Percentiles rank a stretch among this genome's conserved stretches.
phyloP scores from a whole-genome alignment of 2,329 filamentous ascomycete genomes.

The Fusarium acutatum region DNA sequence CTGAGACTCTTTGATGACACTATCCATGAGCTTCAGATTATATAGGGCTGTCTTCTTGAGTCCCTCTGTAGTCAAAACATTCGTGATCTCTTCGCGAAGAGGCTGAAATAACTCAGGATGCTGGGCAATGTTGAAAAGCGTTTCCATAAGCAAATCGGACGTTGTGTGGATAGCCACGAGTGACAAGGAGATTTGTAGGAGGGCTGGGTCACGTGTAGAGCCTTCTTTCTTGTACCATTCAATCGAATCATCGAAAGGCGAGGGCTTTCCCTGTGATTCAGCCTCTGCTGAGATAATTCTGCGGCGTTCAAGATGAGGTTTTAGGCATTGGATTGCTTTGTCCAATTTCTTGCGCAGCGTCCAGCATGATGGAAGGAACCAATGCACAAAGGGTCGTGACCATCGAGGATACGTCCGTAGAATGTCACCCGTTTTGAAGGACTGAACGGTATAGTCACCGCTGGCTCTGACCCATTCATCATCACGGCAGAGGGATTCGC shows the following conservation, averaged over 20 bases:
- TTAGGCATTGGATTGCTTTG: slow-evolving; percentile 38
- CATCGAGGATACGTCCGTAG: slow-evolving; percentile 54
- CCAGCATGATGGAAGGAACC: slow-evolving; percentile 46
- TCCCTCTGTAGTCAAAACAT: slow-evolving; percentile 16
- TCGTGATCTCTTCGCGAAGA: slow-evolving; percentile 53
- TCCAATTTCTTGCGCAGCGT: slow-evolving; percentile 43
- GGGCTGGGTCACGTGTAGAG: slow-evolving; percentile 35
- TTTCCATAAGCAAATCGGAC: slow-evolving; percentile 40
- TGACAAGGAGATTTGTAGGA: slow-evolving; percentile 38
- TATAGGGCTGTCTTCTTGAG: slow-evolving; percentile 57
- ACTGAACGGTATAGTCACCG: slow-evolving; percentile 55
- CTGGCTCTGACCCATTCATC: slow-evolving; percentile 55
- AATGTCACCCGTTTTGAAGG: slow-evolving; percentile 40
- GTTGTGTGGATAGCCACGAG: slow-evolving; percentile 66
- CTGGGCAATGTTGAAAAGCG: slow-evolving; percentile 48
- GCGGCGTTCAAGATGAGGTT: neutral
- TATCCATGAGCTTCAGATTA: slow-evolving; percentile 58
- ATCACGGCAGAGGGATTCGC: slow-evolving; percentile 51
- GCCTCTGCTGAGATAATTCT: slow-evolving; percentile 46
- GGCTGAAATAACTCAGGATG: slow-evolving; percentile 48
- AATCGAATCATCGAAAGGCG: slow-evolving; percentile 53
- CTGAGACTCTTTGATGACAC: slow-evolving; percentile 60
- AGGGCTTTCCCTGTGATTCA: neutral
- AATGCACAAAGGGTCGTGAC: slow-evolving; percentile 57
- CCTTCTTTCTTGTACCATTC: slow-evolving; percentile 64